phyloP scores from a whole-genome alignment of 768 basidiomycete genomes.

The Peribolospora kevripleyi region DNA sequence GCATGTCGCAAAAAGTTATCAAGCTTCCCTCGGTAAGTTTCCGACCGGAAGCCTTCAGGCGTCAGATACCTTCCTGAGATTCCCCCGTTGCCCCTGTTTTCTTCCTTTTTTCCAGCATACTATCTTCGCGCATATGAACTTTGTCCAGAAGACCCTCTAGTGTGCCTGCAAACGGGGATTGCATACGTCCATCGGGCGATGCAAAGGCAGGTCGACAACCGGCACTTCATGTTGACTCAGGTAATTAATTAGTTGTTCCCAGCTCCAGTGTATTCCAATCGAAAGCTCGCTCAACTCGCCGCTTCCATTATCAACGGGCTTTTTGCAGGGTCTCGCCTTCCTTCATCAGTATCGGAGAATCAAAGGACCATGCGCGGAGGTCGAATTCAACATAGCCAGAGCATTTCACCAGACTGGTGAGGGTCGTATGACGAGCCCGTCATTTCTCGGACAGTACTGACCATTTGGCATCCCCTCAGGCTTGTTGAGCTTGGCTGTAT shows the following conservation, averaged over 20 bases:
- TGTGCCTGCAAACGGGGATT: constrained; percentile 58
- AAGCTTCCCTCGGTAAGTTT: constrained; percentile 64
- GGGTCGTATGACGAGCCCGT: constrained; percentile 7
- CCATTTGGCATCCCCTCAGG: constrained; percentile 25
- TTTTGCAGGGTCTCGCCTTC: constrained; percentile 50
- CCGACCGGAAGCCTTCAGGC: background rate
- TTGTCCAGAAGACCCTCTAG: constrained; percentile 55
- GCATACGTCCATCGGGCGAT: constrained; percentile 72
- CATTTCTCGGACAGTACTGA: background rate
- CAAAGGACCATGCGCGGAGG: constrained; percentile 37
- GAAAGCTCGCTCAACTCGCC: background rate
- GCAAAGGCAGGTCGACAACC: constrained; percentile 82
- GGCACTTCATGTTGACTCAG: constrained; percentile 67
- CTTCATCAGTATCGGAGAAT: constrained; percentile 53
- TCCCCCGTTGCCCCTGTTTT: background rate
- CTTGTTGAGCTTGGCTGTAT: constrained; percentile 51
- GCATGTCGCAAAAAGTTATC: constrained; percentile 60
- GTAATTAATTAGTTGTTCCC: constrained; percentile 15
- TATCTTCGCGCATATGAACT: constrained; percentile 69
- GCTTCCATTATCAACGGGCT: no score
- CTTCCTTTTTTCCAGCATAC: constrained; percentile 36
- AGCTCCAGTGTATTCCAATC: background rate
- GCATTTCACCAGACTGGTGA: constrained; percentile 79
- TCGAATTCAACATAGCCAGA: constrained; percentile 81
- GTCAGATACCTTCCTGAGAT: constrained; percentile 28